Evolutionary conservation across 306 rosid genomes (phyloP), one percentile per base, ranked within the genome.

Genomic region (Fragaria nilgerrensis): DNA sequence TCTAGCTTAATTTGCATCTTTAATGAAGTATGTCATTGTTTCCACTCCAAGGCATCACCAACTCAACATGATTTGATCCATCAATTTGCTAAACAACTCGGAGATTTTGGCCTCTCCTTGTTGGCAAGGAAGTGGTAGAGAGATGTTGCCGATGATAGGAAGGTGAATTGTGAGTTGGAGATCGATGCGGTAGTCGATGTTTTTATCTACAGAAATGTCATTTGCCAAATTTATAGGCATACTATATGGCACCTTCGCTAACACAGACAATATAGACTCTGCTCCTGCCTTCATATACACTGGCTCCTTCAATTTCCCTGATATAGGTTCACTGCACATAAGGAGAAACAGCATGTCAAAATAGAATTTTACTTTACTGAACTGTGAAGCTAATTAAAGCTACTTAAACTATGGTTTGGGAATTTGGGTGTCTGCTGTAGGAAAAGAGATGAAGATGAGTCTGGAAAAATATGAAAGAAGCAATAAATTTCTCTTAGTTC

Each of bases 21-120:
- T 12, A 27, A 0, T 61, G 20, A 34, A 64, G 23, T 15, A 7
- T 7, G 15, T 62, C 29, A 14, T 61, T 29, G 68, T 14, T 58
- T 61, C 67, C 1, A 7, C 67, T 61, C 68, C 41, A 29, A 62
- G 7, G 22, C 68, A 15, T 62, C 68, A 29, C 68, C 68, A 62
- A 29, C 39, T 62, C 68, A 14, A 29, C n/a, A 29, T 5, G 39
- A 62, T 62, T 36, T 65, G 44, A 34, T 36, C 70, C 47, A 65
- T 14, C 77, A 73, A n/a, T 6, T 36, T 73, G 76, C 36, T 49
- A 55, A 53, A 53, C 19, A 73, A 5, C 25, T 56, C 53, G 45
- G 67, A 56, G 20, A 73, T 58, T 39, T 39, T 73, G 77, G 47
- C 19, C 37, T 56, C 49, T 5, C 77, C 77, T n/a, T 73, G 77